Base-by-base conservation (phyloP, 352 stramenopile genomes). In the Pythium brassicae region DNA sequence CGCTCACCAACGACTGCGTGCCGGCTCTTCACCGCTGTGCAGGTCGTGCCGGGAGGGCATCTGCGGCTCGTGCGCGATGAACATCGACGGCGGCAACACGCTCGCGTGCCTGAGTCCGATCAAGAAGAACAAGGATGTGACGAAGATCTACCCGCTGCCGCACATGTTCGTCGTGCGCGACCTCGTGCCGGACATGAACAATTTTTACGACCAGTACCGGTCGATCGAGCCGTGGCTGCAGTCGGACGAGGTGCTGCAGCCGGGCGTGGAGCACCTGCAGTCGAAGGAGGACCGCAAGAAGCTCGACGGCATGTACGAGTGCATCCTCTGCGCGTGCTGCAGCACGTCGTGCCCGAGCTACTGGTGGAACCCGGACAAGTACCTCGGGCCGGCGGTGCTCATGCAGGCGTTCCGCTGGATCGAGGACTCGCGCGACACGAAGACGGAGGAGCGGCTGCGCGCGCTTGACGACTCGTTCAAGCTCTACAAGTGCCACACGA, bases 231-330 rank as follows among this genome's bases (percentile, higher is more conserved):
- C 97, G n/a, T 99, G 97, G 96, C 89, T 99, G 53, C 94, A 99
- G 74, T 97, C 89, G 65, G 85, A 95, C 57, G 76, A 87, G 55
- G 73, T 85, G 25, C 97, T 97, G 61, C 68, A 86, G 15, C 68
- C 83, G 40, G 97, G 97, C 59, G 72, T 88, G 34, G 84, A 96
- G 69, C 83, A 93, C 69, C 54, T 94, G 47, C 83, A 94, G 69
- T 95, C 83, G 50, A 95, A 96, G 53, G 89, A 98, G 54, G 97
- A 99, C 82, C 89, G 97, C 57, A 98, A 98, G 82, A 99, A 99
- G 74, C 81, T 99, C 10, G 97, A 99, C 72, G 97, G 97, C 61
- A 99, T 99, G 97, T 99, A 99, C 76, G 97, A 99, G 83, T 99
- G 97, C 78, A 99, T 99, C 63, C 84, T 99, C 20, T 99, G 97